These are phyloP conservation scores for Dothideomycetes sp. DNA, from an alignment of 2,329 filamentous ascomycete genomes.

Conservation along the genomic window DNA sequence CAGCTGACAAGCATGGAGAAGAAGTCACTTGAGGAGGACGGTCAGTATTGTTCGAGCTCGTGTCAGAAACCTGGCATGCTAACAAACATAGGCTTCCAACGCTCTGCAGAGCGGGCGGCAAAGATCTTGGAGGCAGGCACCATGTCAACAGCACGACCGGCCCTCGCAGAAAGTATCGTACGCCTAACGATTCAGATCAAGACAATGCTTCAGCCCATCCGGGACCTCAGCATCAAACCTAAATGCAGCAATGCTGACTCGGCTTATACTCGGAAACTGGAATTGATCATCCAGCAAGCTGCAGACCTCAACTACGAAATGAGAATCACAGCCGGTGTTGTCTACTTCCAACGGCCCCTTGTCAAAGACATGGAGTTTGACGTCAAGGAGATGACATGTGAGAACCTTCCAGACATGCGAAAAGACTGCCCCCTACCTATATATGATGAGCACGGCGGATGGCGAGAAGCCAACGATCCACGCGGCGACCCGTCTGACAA, in stretches of 20 bases:
- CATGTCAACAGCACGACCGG: neutral
- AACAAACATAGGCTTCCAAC: conserved; percentile 15
- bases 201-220: conserved; percentile 12
- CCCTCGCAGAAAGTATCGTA: neutral
- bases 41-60: conserved; percentile 8
- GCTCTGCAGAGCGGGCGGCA: conserved; percentile 14
- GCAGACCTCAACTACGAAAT: conserved; percentile 14
- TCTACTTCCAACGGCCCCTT: conserved; percentile 19
- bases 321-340: conserved; percentile 12
- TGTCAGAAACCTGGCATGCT: conserved; percentile 4
- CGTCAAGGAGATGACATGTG: conserved; percentile 16
- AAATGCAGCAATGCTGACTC: too few relatives aligned
- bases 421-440: conserved; percentile 14
- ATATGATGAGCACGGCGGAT: too few relatives aligned
- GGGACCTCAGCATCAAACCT: neutral
- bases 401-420: conserved; percentile 17
- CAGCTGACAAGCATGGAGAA: conserved; percentile 27
- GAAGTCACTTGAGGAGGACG: conserved; percentile 29
- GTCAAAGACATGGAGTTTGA: conserved; percentile 23
- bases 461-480: conserved; percentile 10
- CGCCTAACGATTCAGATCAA: conserved; percentile 10
- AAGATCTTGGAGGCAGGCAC: conserved; percentile 1
- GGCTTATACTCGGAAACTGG: too few relatives aligned
- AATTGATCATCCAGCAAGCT: conserved; percentile 13
- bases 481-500: conserved; percentile 11